A percentile compares a stretch with the other conserved stretches of the same genome.
Conservation (phyloP, 441 rosid genomes). For the Eutrema salsugineum region DNA sequence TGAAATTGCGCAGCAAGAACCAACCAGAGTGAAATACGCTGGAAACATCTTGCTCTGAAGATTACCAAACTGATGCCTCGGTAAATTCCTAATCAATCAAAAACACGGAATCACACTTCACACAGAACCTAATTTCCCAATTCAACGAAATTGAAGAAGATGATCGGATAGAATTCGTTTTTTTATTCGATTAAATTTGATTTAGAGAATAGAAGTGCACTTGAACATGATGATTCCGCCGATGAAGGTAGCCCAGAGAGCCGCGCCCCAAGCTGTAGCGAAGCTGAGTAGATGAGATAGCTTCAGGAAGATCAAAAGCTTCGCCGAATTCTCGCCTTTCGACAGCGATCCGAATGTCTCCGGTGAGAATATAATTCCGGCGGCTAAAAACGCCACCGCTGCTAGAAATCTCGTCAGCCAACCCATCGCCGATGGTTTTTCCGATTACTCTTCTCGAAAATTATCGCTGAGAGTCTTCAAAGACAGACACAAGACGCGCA, state of each 20-base stretch:
- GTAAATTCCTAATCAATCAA: conserved; percentile 52
- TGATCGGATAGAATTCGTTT: neutral
- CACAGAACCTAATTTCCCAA: neutral
- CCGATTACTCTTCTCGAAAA: conserved; percentile 14
- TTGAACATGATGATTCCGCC: conserved; percentile 98
- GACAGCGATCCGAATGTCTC: conserved; percentile 72
- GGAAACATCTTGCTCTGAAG: conserved; percentile 95
- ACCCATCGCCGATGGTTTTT: conserved; percentile 44
- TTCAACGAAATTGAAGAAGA: neutral
- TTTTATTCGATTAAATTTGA: neutral
- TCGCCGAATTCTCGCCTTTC: conserved; percentile 34
- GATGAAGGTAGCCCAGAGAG: conserved; percentile 96
- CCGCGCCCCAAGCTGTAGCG: conserved; percentile 91
- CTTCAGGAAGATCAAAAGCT: conserved; percentile 50
- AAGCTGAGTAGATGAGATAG: conserved; percentile 83
- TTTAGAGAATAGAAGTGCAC: conserved; percentile 28
- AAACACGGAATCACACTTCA: neutral
- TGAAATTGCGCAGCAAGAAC: conserved; percentile 66
- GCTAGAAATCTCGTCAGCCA: conserved; percentile 69
- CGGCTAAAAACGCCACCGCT: conserved; percentile 70
- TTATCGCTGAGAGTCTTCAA: neutral
- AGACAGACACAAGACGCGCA: neutral
- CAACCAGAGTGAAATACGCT: conserved; percentile 74
- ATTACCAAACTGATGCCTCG: conserved; percentile 88
- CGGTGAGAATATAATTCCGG: conserved; percentile 82